A percentile compares a stretch with the other conserved stretches of the same genome.
These are phyloP conservation scores for Ceratocystis alfenasii DNA, from an alignment of 2,329 filamentous ascomycete genomes.

Conservation along the genomic window DNA sequence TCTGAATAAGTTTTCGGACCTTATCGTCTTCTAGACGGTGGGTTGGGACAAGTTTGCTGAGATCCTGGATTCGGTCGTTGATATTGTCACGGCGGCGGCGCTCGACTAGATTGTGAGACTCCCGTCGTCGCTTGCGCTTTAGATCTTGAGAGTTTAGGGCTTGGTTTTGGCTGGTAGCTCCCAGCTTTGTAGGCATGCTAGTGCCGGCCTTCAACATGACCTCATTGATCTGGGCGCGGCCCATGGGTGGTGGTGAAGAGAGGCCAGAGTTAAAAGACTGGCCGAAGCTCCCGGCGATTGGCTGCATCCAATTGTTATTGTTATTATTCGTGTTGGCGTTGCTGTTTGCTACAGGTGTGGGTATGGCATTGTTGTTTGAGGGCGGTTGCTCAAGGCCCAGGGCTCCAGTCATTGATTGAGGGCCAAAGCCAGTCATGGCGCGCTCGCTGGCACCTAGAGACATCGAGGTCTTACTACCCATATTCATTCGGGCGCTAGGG, in stretches of 20 bases:
- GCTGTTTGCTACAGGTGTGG: slow-evolving; percentile 68
- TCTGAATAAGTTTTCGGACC: slow-evolving; percentile 86
- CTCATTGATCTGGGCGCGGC: slow-evolving; percentile 70
- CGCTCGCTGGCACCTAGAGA: slow-evolving; percentile 27
- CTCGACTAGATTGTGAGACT: slow-evolving; percentile 94
- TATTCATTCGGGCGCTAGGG: slow-evolving; percentile 24
- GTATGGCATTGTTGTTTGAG: slow-evolving; percentile 60
- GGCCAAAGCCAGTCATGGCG: slow-evolving; percentile 50
- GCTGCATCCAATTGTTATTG: slow-evolving; percentile 31
- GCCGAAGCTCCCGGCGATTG: slow-evolving; percentile 66
- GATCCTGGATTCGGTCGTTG: slow-evolving; percentile 94
- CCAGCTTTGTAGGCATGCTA: slow-evolving; percentile 81
- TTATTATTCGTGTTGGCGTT: slow-evolving; percentile 8
- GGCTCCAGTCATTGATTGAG: slow-evolving; percentile 63
- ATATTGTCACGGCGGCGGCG: slow-evolving; percentile 92
- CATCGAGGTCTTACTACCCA: slow-evolving; percentile 29
- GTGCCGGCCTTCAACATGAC: slow-evolving; percentile 78
- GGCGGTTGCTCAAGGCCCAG: slow-evolving; percentile 35
- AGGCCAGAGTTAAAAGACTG: slow-evolving; percentile 85
- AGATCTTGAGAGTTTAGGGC: slow-evolving; percentile 72
- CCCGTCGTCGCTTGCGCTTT: slow-evolving; percentile 78
- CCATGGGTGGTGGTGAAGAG: slow-evolving; percentile 62
- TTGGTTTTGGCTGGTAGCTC: slow-evolving; percentile 28
- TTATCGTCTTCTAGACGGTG: slow-evolving; percentile 96
- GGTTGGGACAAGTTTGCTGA: slow-evolving; percentile 81